Base-by-base conservation (phyloP, 2,329 filamentous ascomycete species). In the Penicillium sp. region DNA sequence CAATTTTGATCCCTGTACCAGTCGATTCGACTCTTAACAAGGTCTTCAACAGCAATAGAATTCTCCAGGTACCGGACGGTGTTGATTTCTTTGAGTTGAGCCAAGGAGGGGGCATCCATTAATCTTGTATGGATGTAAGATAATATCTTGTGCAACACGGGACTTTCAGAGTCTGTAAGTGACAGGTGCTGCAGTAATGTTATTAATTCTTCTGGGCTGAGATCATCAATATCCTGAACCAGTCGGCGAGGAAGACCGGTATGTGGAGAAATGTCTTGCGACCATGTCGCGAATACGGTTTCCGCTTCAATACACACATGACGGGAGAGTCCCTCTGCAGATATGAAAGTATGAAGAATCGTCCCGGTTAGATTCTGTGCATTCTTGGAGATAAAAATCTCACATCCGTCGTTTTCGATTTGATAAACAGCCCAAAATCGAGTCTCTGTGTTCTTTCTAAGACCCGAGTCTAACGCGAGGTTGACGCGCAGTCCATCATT, bases 321-420 rank as follows among this genome's bases (percentile, higher is more conserved):
- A 7, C 77, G 70, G 23, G 71, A 64, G 22, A 73, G 69, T 18
- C 73, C 75, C 48, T 72, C 72, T 29, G 70, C 72, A 1, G 77
- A 78, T 4, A 79, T 63, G 56, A 75, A 80, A 1, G 77, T 78
- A 54, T 81, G 78, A 9, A 80, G 56, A 4, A 80, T 63, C 6
- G 75, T 76, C 15, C 75, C 72, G 20, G 69, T 65, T 7, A 79
- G 57, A 46, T 77, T 77, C n/a, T 71, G 69, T 2, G 72, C 73
- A 37, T 77, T 77, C 46, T 75, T 74, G 4, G 78, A 80, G 14
- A 77, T 67, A 46, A 73, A 80, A 15, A 76, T 70, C 40, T 76
- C 71, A 5, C 72, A 51, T 4, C 66, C 68, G 15, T 73, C 70
- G 1, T 58, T 51, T 29, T 73, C 70, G 41, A 69, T 60, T 42